Percentiles rank a stretch among this genome's conserved stretches.
Evolutionary conservation across 805 yeast species (phyloP).

Genomic region (Maudiozyma saulgeensis): DNA sequence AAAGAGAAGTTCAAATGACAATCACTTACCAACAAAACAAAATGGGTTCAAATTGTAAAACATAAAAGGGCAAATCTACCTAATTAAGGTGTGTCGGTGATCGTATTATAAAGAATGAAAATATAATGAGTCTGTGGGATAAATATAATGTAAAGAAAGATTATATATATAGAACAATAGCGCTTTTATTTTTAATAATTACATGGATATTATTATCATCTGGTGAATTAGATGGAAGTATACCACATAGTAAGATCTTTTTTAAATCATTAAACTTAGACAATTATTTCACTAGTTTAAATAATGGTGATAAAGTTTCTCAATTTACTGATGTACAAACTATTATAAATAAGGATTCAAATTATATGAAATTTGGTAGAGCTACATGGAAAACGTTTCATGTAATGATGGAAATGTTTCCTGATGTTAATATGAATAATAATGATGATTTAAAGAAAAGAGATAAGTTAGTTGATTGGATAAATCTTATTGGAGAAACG

Average conservation of each 20-base stretch:
- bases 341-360: background rate
- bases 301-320: background rate
- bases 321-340: background rate
- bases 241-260: background rate
- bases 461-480: conserved; percentile 49
- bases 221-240: background rate
- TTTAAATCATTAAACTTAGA: background rate
- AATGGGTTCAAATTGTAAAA: no score
- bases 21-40: no score
- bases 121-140: background rate
- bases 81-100: no score
- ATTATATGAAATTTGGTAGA: conserved; percentile 55
- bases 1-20: no score
- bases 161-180: background rate
- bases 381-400: conserved; percentile 89
- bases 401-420: conserved; percentile 82
- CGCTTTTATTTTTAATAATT: background rate
- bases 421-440: conserved; percentile 56
- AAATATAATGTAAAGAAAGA: background rate
- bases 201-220: conserved; percentile 1
- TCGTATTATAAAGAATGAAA: background rate
- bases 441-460: conserved; percentile 38
- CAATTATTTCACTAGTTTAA: background rate
- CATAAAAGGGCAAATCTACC: no score
- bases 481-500: conserved; percentile 72